Conservation (phyloP, 169 alveolate species). For the Babesia divergens region DNA sequence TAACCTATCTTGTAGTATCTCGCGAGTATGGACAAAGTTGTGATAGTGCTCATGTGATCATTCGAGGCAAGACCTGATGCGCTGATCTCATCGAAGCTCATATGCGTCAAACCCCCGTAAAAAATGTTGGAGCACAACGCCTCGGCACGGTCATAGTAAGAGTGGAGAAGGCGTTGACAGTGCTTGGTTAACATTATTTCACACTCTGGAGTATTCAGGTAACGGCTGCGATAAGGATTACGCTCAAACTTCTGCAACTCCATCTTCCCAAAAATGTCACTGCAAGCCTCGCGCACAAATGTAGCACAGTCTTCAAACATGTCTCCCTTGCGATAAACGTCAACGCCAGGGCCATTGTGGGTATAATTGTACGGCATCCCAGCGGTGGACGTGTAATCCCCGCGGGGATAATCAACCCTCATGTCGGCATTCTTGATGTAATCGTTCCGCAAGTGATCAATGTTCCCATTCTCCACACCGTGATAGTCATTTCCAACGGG, state of each 20-base stretch:
- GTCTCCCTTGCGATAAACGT: slow-evolving; percentile 1
- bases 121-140: slow-evolving; percentile 8
- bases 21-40: slow-evolving; percentile 35
- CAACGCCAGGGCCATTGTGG: not conserved
- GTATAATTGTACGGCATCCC: not conserved
- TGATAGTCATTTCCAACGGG: not conserved
- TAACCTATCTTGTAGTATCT: slow-evolving; percentile 28
- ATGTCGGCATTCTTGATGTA: not conserved
- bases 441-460: not conserved
- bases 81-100: slow-evolving; percentile 21
- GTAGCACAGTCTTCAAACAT: slow-evolving; percentile 53
- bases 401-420: not conserved
- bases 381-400: not conserved
- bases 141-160: slow-evolving; percentile 27
- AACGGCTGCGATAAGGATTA: slow-evolving; percentile 48
- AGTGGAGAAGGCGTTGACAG: slow-evolving; percentile 30
- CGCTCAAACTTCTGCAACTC: slow-evolving; percentile 57
- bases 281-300: slow-evolving; percentile 33
- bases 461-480: not conserved
- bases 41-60: slow-evolving; percentile 52
- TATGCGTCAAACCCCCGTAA: not conserved
- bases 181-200: slow-evolving; percentile 31
- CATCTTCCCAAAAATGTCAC: slow-evolving; percentile 17
- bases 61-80: slow-evolving; percentile 35
- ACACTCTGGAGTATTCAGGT: slow-evolving; percentile 58